These are phyloP conservation scores for Glycine tomentella DNA, from an alignment of 306 rosid species.

Conservation along the genomic window DNA sequence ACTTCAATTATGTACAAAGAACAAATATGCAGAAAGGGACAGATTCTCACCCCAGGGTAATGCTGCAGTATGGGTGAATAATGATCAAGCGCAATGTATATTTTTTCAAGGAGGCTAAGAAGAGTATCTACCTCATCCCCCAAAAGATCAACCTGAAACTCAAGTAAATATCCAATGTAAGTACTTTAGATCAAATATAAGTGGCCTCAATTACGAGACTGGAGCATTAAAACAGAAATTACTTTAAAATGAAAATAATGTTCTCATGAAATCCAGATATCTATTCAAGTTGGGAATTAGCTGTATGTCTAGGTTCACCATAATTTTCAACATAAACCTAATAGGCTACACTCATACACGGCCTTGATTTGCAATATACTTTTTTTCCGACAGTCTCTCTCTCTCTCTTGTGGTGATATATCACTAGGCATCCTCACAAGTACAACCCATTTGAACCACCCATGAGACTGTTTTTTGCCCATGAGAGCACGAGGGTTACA, in stretches of 20 bases:
- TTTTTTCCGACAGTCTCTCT: neutral
- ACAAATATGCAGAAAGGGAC: conserved; percentile 17
- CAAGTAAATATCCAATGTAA: conserved; percentile 35
- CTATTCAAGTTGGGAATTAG: conserved; percentile 22
- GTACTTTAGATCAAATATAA: neutral
- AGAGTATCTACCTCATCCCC: conserved; percentile 84
- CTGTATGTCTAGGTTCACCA: neutral
- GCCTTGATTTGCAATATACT: neutral
- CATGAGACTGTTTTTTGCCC: conserved; percentile 6
- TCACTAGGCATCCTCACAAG: neutral
- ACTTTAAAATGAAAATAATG: neutral
- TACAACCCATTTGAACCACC: conserved; percentile 24
- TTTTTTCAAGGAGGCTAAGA: conserved; percentile 63
- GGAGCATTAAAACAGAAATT: neutral
- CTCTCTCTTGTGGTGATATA: neutral
- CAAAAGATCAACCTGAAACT: conserved; percentile 91
- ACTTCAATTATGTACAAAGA: conserved; percentile 6
- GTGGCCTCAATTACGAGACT: too few relatives aligned
- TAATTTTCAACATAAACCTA: conserved; percentile 31
- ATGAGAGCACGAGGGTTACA: neutral
- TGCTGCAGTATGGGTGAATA: conserved; percentile 93
- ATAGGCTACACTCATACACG: neutral
- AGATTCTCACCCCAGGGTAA: conserved; percentile 88
- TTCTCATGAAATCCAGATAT: conserved; percentile 16
- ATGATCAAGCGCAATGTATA: conserved; percentile 88